Evolutionary conservation across 192 early-diverging fungal species (phyloP), one percentile per base, ranked within the genome.

Genomic region (Phycomyces blakesleeanus): DNA sequence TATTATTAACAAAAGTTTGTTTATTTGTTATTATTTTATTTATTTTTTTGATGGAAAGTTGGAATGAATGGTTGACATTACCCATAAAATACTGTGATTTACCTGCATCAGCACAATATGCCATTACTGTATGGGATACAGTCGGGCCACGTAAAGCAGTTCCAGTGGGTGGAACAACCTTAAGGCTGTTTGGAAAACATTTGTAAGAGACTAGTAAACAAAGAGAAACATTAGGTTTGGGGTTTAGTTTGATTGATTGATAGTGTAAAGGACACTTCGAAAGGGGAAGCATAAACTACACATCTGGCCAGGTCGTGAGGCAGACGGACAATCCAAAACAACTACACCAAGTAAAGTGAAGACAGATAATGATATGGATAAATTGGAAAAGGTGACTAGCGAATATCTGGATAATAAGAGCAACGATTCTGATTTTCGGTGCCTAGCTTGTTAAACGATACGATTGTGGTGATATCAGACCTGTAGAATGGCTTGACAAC

Each of bases 41-140:
- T 51, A 58, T 49, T 69, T 41, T 66, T 63, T 37, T 60, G 24
- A 59, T 40, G 11, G 40, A 27, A 55, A 91, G 87, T 24, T 97
- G 93, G 93, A 89, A 94, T 73, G 94, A 98, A 79, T 97, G 96
- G 94, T 71, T 98, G 11, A 75, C 79, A 16, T 80, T 98, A 29
- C 96, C 96, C 5, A 77, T 95, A 55, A 91, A 89, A 68, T 95
- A 92, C 76, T 73, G 84, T 7, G 94, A 97, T 68, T 72, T 98
- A 25, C 90, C 94, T 0, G 64, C 83, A 9, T 80, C 81, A 26
- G 78, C 93, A 0, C 83, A 87, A 56, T 71, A 94, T 26, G 76
- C 75, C 18, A 79, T 97, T 44, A 89, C 84, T 3, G 81, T 96
- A 11, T 96, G 91, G 92, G 87, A 91, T 61, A 81, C 85, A 57